Evolutionary conservation across 106 monocot genomes (phyloP).

Genomic region (Phalaenopsis aphrodite): DNA sequence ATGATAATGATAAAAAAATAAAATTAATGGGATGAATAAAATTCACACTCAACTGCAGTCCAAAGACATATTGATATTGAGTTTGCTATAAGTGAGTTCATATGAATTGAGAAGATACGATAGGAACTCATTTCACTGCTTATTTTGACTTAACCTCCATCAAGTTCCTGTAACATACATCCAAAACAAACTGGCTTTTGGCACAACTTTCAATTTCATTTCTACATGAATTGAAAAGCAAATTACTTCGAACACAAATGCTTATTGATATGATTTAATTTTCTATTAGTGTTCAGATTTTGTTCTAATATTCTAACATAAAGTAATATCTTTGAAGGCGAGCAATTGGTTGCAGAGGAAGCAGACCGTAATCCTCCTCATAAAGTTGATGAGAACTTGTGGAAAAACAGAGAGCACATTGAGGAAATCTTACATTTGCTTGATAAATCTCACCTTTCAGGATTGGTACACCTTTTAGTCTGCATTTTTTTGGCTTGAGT

Average conservation of each 20-base stretch:
- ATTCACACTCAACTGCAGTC: no score
- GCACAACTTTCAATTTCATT: not conserved
- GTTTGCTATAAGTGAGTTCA: no score
- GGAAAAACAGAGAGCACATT: slow-evolving; percentile 94
- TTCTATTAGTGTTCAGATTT: not conserved
- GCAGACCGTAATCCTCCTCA: slow-evolving; percentile 43
- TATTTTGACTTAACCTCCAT: not conserved
- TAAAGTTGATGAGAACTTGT: slow-evolving; percentile 91
- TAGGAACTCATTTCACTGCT: not conserved
- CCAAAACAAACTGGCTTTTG: not conserved
- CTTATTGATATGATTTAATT: not conserved
- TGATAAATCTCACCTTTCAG: slow-evolving; percentile 49
- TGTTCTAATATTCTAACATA: not conserved
- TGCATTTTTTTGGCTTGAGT: not conserved
- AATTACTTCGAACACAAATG: not conserved
- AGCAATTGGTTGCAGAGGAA: slow-evolving; percentile 45
- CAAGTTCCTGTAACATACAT: not conserved
- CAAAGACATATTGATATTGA: no score
- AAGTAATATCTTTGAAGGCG: slow-evolving; percentile 37
- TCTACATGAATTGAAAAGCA: not conserved
- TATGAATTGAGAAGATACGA: not conserved
- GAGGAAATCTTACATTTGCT: slow-evolving; percentile 91
- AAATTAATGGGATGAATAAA: no score
- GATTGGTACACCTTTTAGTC: slow-evolving; percentile 27
- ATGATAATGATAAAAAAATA: no score